A percentile compares a stretch with the other conserved stretches of the same genome.
phyloP scores from a whole-genome alignment of 2,329 filamentous ascomycete genomes.

The Lithohypha guttulata region DNA sequence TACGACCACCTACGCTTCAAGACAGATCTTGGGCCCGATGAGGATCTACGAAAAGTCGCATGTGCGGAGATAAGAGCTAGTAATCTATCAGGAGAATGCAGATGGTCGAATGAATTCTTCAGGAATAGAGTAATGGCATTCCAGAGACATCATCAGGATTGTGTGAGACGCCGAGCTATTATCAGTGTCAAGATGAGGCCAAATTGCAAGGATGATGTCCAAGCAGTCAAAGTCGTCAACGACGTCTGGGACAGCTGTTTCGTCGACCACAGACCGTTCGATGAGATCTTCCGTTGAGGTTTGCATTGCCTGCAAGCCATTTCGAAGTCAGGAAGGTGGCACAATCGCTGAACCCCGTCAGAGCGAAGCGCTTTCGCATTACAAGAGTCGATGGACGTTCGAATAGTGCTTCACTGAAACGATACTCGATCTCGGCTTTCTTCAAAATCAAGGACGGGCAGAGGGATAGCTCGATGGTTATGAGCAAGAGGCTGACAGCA shows the following conservation, averaged over 20 bases:
- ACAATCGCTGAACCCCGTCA: too few species aligned
- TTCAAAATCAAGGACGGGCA: too few species aligned
- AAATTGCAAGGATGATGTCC: slow-evolving; percentile 69
- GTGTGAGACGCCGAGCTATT: slow-evolving; percentile 71
- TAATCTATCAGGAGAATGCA: slow-evolving; percentile 85
- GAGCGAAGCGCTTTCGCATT: too few species aligned
- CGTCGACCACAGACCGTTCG: slow-evolving; percentile 84
- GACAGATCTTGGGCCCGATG: slow-evolving; percentile 58
- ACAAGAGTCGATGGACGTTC: too few species aligned
- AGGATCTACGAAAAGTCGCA: slow-evolving; percentile 76
- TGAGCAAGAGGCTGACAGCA: too few species aligned
- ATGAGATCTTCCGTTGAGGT: slow-evolving; percentile 81
- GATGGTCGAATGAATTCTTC: slow-evolving; percentile 79
- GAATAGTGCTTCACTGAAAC: too few species aligned
- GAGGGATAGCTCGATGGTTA: too few species aligned
- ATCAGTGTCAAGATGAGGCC: slow-evolving; percentile 69
- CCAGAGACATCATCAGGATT: slow-evolving; percentile 87
- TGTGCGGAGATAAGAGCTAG: slow-evolving; percentile 95
- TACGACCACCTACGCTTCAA: slow-evolving; percentile 91
- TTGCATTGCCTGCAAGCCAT: too few species aligned
- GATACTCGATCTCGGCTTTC: too few species aligned
- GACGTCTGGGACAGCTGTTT: slow-evolving; percentile 99
- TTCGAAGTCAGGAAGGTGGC: too few species aligned
- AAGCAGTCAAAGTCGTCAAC: slow-evolving; percentile 81
- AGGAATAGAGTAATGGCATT: slow-evolving; percentile 76